Evolutionary conservation across 371 early-diverging fungal genomes (phyloP).

Genomic region (Mortierella sp.): DNA sequence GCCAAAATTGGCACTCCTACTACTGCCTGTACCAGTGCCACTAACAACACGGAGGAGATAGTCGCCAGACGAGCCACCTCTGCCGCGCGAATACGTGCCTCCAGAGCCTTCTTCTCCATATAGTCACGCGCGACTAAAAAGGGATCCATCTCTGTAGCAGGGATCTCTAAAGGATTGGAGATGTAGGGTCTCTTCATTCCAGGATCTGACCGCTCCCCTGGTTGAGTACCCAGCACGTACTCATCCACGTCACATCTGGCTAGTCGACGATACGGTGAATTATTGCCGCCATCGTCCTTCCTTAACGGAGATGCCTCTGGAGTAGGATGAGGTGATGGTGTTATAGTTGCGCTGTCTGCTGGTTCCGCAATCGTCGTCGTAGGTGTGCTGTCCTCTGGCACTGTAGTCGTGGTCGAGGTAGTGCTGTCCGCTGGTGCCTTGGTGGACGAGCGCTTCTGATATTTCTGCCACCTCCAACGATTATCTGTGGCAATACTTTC

Average conservation of each 20-base stretch:
- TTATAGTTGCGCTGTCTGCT: too few relatives aligned
- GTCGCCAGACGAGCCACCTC: too few relatives aligned
- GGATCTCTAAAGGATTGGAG: conserved; percentile 24
- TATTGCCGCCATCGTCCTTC: background rate
- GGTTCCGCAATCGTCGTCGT: too few relatives aligned
- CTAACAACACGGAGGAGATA: too few relatives aligned
- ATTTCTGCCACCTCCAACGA: background rate
- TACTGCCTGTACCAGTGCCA: too few relatives aligned
- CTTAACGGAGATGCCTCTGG: background rate
- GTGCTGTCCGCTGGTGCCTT: too few relatives aligned
- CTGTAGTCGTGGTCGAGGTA: too few relatives aligned
- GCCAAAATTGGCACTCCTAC: too few relatives aligned
- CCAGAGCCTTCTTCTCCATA: background rate
- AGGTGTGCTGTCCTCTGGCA: too few relatives aligned
- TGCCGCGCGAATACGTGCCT: background rate
- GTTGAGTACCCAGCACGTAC: background rate
- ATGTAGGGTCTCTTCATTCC: conserved; percentile 4
- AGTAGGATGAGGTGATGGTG: background rate
- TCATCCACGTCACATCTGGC: conserved; percentile 1
- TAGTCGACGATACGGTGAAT: background rate
- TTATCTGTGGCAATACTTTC: background rate
- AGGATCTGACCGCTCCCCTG: background rate
- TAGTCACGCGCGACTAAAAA: conserved; percentile 22
- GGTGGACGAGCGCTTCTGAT: background rate
- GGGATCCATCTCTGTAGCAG: conserved; percentile 21